Conservation (phyloP, 2,329 filamentous ascomycete species). For the Exophiala dermatitidis region DNA sequence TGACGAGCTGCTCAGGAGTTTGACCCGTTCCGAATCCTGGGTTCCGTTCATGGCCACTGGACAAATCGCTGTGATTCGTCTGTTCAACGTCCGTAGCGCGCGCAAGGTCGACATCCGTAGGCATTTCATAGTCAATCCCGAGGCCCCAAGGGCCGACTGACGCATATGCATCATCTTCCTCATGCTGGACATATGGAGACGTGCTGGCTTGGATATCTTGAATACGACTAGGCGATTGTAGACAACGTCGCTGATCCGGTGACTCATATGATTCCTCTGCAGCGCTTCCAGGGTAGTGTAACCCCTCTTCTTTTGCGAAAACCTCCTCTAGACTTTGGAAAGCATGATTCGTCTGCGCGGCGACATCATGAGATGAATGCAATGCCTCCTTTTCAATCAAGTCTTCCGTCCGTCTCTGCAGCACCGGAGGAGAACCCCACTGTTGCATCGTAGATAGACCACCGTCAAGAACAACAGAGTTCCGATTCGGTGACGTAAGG, state of each 20-base stretch:
- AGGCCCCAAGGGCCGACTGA: not conserved
- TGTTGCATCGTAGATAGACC: not conserved
- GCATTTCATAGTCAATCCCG: not conserved
- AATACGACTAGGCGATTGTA: not conserved
- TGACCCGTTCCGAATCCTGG: not conserved
- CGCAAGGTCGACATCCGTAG: not conserved
- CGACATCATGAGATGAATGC: slow-evolving; percentile 1
- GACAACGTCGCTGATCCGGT: not conserved
- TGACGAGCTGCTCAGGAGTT: not conserved
- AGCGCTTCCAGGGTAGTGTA: not conserved
- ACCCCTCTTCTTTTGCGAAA: slow-evolving; percentile 10
- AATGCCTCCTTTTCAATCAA: slow-evolving; percentile 21
- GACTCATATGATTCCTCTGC: not conserved
- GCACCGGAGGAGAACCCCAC: not conserved
- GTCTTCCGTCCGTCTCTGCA: slow-evolving; percentile 31
- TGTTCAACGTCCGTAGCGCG: not conserved
- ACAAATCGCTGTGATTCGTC: not conserved
- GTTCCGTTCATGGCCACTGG: not conserved
- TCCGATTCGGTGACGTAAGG: slow-evolving; percentile 17
- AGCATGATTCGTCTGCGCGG: slow-evolving; percentile 5
- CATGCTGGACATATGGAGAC: not conserved
- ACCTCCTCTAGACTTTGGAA: slow-evolving; percentile 21
- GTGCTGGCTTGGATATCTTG: not conserved
- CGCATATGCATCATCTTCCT: not conserved
- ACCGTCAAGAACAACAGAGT: not conserved